Evolutionary conservation across 2,329 filamentous ascomycete genomes (phyloP).

Genomic region (Curvularia sp.): DNA sequence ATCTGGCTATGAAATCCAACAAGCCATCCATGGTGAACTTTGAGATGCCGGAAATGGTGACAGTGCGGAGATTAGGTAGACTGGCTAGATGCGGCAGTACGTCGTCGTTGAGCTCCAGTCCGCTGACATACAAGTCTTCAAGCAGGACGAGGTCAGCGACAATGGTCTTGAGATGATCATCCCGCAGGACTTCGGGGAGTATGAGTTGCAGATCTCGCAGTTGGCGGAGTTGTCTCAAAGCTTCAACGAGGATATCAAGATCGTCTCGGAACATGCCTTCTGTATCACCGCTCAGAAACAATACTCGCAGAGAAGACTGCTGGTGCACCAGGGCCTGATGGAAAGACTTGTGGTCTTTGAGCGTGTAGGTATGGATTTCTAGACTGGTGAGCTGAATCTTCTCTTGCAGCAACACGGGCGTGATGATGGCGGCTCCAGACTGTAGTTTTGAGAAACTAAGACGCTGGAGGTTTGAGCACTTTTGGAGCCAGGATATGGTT

Average conservation of each 20-base stretch:
- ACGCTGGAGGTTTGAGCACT: conserved; percentile 60
- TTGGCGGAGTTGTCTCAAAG: conserved; percentile 60
- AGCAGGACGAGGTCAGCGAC: conserved; percentile 57
- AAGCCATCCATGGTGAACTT: conserved; percentile 63
- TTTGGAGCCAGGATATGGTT: conserved; percentile 62
- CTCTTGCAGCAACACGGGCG: conserved; percentile 57
- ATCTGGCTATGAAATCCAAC: conserved; percentile 52
- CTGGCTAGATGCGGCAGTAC: conserved; percentile 56
- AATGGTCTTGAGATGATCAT: conserved; percentile 60
- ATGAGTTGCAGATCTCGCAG: conserved; percentile 62
- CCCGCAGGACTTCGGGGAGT: conserved; percentile 60
- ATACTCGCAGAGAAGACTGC: conserved; percentile 56
- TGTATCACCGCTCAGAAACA: conserved; percentile 58
- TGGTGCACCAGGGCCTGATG: conserved; percentile 62
- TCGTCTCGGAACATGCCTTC: conserved; percentile 58
- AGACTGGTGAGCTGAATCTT: conserved; percentile 59
- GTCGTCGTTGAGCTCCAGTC: conserved; percentile 61
- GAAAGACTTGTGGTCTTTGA: conserved; percentile 60
- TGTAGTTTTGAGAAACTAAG: conserved; percentile 61
- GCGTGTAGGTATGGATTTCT: conserved; percentile 58
- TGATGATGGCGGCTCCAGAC: conserved; percentile 62
- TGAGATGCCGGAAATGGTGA: conserved; percentile 64
- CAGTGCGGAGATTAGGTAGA: conserved; percentile 58
- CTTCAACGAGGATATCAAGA: conserved; percentile 58
- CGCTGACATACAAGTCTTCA: conserved; percentile 65